Evolutionary conservation across 305 asterid genomes (phyloP).

Genomic region (Fraxinus velutina): DNA sequence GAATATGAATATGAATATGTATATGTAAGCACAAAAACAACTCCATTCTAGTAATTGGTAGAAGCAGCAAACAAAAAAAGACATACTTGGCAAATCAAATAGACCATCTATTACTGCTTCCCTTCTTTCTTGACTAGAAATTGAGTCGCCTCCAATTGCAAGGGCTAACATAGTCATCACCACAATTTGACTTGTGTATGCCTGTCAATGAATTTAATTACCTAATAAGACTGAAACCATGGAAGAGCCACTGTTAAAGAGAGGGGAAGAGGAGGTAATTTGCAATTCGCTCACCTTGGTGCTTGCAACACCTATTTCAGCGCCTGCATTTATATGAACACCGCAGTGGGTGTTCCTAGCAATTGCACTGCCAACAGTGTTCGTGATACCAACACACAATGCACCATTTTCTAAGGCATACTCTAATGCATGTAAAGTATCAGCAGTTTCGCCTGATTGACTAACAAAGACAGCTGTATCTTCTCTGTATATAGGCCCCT

Average conservation of each 20-base stretch:
- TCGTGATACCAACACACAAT: constrained; percentile 91
- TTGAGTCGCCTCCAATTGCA: constrained; percentile 86
- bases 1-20: neutral
- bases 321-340: constrained; percentile 94
- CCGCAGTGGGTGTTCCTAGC: constrained; percentile 97
- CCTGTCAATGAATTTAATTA: constrained; percentile 45
- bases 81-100: constrained; percentile 81
- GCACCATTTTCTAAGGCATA: constrained; percentile 94
- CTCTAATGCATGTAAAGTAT: constrained; percentile 82
- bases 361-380: constrained; percentile 96
- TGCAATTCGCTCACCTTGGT: constrained; percentile 58
- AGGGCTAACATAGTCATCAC: constrained; percentile 99
- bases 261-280: neutral
- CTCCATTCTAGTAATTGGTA: constrained; percentile 18
- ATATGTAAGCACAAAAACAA: neutral
- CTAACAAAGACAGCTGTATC: constrained; percentile 93
- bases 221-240: constrained; percentile 10
- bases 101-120: constrained; percentile 86
- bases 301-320: constrained; percentile 97
- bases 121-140: constrained; percentile 74
- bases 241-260: neutral
- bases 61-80: constrained; percentile 11
- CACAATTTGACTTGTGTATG: constrained; percentile 94
- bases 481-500: constrained; percentile 93
- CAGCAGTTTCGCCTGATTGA: constrained; percentile 99